Evolutionary conservation across 2,329 filamentous ascomycete genomes (phyloP).

Genomic region (Fusarium chaquense): DNA sequence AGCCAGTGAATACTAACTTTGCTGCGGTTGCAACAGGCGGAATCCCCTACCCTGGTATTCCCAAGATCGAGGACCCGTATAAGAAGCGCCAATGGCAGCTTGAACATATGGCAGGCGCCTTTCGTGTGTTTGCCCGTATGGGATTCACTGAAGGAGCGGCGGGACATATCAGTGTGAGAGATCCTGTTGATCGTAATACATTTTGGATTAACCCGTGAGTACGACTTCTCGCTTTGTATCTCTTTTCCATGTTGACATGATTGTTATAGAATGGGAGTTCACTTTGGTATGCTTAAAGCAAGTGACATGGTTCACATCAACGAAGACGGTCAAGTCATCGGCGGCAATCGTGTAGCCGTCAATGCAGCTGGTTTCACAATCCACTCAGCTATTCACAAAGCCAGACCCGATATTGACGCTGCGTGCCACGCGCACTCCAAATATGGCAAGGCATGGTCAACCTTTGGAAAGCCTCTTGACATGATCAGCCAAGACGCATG

Average conservation of each 20-base stretch:
- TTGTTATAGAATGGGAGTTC: conserved; percentile 58
- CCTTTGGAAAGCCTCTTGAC: conserved; percentile 68
- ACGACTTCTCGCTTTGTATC: rapidly evolving
- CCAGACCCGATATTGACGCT: conserved; percentile 69
- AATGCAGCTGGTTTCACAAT: conserved; percentile 74
- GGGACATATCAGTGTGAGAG: conserved; percentile 73
- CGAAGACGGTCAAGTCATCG: conserved; percentile 68
- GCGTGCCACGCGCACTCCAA: conserved; percentile 72
- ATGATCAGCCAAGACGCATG: conserved; percentile 72
- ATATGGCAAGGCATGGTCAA: conserved; percentile 70
- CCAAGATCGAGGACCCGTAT: conserved; percentile 64
- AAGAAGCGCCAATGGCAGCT: conserved; percentile 52
- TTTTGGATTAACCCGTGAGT: conserved; percentile 74
- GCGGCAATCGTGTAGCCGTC: conserved; percentile 66
- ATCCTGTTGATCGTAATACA: conserved; percentile 67
- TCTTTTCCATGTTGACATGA: not conserved
- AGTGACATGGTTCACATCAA: conserved; percentile 73
- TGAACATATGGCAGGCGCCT: conserved; percentile 60
- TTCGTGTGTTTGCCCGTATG: conserved; percentile 60
- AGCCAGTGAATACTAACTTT: conserved; percentile 42
- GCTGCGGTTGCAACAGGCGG: conserved; percentile 48
- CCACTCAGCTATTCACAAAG: conserved; percentile 70
- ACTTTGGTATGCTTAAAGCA: conserved; percentile 72
- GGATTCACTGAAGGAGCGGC: conserved; percentile 71
- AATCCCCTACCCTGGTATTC: conserved; percentile 62